Evolutionary conservation across 345 rosid species (phyloP).

Genomic region (Brassica carinata): DNA sequence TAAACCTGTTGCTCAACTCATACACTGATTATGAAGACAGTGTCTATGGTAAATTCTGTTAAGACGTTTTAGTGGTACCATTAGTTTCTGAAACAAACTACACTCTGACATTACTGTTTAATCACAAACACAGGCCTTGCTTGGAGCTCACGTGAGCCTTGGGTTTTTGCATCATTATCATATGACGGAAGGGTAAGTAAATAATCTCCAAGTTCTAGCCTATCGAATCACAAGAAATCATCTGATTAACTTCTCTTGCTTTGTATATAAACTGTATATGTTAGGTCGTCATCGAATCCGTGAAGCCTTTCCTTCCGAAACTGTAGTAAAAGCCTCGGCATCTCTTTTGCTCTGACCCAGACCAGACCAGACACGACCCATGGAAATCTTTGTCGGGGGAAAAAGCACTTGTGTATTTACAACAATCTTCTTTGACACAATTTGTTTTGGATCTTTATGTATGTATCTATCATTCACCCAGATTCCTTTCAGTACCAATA

Average conservation of each 20-base stretch:
- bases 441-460: constrained; percentile 8
- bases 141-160: constrained; percentile 91
- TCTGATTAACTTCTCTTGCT: constrained; percentile 11
- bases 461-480: constrained; percentile 13
- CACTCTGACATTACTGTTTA: constrained; percentile 8
- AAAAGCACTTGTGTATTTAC: constrained; percentile 14
- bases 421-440: constrained; percentile 21
- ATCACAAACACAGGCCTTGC: constrained; percentile 62
- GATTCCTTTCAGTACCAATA: constrained; percentile 2
- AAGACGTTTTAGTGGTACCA: constrained; percentile 6
- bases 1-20: constrained; percentile 58
- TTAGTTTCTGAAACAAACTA: constrained; percentile 11
- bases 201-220: neutral
- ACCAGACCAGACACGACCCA: neutral
- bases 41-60: constrained; percentile 63
- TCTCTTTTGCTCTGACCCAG: constrained; percentile 16
- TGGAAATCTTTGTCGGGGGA: constrained; percentile 6
- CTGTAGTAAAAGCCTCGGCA: constrained; percentile 27
- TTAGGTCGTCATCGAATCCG: constrained; percentile 72
- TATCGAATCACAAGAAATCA: neutral
- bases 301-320: constrained; percentile 58
- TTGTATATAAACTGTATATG: constrained; percentile 6
- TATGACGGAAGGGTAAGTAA: constrained; percentile 90
- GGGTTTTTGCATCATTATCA: constrained; percentile 86
- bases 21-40: constrained; percentile 89